A percentile compares a stretch with the other conserved stretches of the same genome.
phyloP scores from a whole-genome alignment of 352 stramenopile species.

The Phytopythium cucurbitacearum region DNA sequence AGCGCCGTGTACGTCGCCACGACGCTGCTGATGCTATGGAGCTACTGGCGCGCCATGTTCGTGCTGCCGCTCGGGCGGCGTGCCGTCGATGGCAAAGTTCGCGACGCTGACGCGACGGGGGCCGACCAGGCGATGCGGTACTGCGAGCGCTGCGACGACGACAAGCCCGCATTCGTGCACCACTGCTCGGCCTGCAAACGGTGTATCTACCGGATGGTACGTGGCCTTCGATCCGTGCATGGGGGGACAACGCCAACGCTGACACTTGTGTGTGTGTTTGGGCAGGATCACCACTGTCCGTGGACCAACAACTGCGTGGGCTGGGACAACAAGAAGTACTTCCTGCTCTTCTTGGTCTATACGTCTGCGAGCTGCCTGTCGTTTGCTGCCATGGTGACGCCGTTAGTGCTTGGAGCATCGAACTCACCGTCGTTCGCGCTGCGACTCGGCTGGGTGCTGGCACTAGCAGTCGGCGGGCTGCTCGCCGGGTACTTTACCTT shows the following conservation, averaged over 20 bases:
- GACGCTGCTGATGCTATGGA: conserved; percentile 72
- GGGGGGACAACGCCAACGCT: neutral
- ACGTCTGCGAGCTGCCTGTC: conserved; percentile 58
- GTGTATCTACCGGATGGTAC: conserved; percentile 77
- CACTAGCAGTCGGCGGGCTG: conserved; percentile 45
- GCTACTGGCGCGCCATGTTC: conserved; percentile 50
- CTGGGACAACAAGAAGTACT: conserved; percentile 82
- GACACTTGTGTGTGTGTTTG: neutral
- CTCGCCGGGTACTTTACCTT: conserved; percentile 71
- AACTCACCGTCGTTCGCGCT: conserved; percentile 16
- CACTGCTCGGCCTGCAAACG: conserved; percentile 74
- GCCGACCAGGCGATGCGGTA: conserved; percentile 33
- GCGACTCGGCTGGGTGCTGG: conserved; percentile 43
- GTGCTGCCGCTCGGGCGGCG: conserved; percentile 15
- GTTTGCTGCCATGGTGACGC: conserved; percentile 42
- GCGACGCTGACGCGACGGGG: conserved; percentile 5
- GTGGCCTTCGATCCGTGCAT: neutral
- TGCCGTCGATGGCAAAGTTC: conserved; percentile 11
- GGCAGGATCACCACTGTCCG: conserved; percentile 75
- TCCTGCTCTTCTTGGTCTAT: conserved; percentile 78
- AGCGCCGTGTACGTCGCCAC: conserved; percentile 36
- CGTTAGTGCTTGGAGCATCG: conserved; percentile 18
- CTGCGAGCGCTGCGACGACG: conserved; percentile 70
- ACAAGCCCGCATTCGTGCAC: conserved; percentile 57
- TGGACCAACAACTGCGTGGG: conserved; percentile 87